Evolutionary conservation across 2,329 filamentous ascomycete genomes (phyloP).

Genomic region (Aspergillus sclerotialis): DNA sequence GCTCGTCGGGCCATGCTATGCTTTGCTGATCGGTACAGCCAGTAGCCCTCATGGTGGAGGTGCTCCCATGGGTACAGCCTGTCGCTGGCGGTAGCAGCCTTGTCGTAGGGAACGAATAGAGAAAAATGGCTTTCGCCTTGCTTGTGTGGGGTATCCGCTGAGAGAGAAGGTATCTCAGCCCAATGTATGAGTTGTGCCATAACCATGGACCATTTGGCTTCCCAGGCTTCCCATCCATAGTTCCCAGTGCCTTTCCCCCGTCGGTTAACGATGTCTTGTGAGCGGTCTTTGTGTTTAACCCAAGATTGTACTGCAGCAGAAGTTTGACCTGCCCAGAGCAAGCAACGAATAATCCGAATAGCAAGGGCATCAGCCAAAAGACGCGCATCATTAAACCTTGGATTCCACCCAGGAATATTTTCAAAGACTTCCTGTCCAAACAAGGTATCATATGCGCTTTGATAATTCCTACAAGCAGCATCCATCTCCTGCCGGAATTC

Average conservation of each 20-base stretch:
- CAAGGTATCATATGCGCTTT: conserved; percentile 76
- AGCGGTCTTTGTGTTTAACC: conserved; percentile 67
- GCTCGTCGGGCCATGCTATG: conserved; percentile 45
- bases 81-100: conserved; percentile 42
- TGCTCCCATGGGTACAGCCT: conserved; percentile 51
- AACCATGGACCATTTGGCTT: conserved; percentile 61
- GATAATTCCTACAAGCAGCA: conserved; percentile 74
- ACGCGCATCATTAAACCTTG: conserved; percentile 89
- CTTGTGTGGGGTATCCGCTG: conserved; percentile 19
- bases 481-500: conserved; percentile 94
- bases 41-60: conserved; percentile 58
- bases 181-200: conserved; percentile 55
- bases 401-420: conserved; percentile 80
- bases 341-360: conserved; percentile 72
- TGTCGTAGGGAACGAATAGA: conserved; percentile 46
- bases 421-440: conserved; percentile 80
- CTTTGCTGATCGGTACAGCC: conserved; percentile 48
- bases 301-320: conserved; percentile 74
- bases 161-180: conserved; percentile 43
- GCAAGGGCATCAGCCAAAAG: conserved; percentile 74
- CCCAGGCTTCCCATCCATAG: conserved; percentile 93
- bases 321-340: conserved; percentile 73
- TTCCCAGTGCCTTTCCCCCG: conserved; percentile 78
- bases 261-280: conserved; percentile 71
- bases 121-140: conserved; percentile 20